Conservation (phyloP, 495 filamentous ascomycete genomes). For the Trichoderma parareesei region DNA sequence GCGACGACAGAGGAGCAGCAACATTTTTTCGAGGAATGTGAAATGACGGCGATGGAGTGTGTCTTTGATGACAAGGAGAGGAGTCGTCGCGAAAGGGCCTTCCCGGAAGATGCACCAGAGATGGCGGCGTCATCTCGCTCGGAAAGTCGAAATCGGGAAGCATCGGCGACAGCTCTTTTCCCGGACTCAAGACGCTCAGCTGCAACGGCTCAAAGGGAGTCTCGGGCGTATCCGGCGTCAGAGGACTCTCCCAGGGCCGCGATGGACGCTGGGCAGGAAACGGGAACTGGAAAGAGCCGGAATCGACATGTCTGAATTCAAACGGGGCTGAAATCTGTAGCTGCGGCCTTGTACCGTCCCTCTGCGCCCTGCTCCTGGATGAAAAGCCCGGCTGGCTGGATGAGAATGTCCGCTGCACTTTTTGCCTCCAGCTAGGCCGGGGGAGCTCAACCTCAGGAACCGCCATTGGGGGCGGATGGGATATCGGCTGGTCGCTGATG, state of each 20-base stretch:
- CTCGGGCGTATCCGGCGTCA: slow-evolving; percentile 19
- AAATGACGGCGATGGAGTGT: slow-evolving; percentile 42
- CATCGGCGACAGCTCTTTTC: slow-evolving; percentile 57
- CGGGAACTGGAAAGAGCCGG: slow-evolving; percentile 39
- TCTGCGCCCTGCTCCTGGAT: slow-evolving; percentile 25
- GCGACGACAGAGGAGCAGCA: slow-evolving; percentile 24
- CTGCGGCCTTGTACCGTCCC: slow-evolving; percentile 30
- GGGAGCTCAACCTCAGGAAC: slow-evolving; percentile 23
- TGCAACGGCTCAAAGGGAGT: slow-evolving; percentile 59
- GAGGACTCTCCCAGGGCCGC: slow-evolving; percentile 15
- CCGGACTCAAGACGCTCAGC: slow-evolving; percentile 62
- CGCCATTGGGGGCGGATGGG: slow-evolving; percentile 26
- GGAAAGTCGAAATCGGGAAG: slow-evolving; percentile 42
- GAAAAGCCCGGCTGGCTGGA: slow-evolving; percentile 27
- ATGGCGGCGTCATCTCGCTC: slow-evolving; percentile 33
- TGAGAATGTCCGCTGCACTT: slow-evolving; percentile 26
- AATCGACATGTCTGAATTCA: slow-evolving; percentile 42
- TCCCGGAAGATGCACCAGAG: slow-evolving; percentile 27
- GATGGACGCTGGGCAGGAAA: slow-evolving; percentile 15
- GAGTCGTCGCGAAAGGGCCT: slow-evolving; percentile 26
- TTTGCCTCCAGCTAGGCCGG: slow-evolving; percentile 23
- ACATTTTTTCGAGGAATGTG: slow-evolving; percentile 40
- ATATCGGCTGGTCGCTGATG: slow-evolving; percentile 32
- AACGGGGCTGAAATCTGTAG: slow-evolving; percentile 41
- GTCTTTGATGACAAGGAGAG: slow-evolving; percentile 32